Conservation (phyloP, 2,329 filamentous ascomycete species). For the Trichoderma koningii region DNA sequence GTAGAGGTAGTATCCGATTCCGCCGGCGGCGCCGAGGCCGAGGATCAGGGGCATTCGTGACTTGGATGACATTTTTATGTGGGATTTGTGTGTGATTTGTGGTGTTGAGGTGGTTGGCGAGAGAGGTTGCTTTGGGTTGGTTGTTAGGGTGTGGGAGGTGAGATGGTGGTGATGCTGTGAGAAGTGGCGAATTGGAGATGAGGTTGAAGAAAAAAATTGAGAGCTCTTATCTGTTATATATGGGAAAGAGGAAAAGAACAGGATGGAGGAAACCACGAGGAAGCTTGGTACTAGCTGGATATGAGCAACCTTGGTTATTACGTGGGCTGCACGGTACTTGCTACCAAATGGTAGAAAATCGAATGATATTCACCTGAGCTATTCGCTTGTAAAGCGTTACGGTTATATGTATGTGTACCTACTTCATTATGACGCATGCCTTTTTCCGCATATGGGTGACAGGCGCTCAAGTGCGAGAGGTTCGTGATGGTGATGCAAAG, state of each 20-base stretch:
- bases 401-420: neutral
- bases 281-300: too few relatives aligned
- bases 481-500: slow-evolving; percentile 26
- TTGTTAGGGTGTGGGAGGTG: neutral
- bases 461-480: neutral
- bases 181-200: neutral
- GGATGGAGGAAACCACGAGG: too few relatives aligned
- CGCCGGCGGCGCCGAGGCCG: slow-evolving; percentile 65
- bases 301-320: too few relatives aligned
- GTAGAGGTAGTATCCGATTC: slow-evolving; percentile 89
- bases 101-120: neutral
- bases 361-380: neutral
- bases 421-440: slow-evolving; percentile 24
- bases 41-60: slow-evolving; percentile 53
- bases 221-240: too few relatives aligned
- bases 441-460: neutral
- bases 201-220: too few relatives aligned
- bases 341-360: neutral
- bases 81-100: neutral
- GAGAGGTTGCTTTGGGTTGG: neutral
- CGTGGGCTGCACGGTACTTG: too few relatives aligned
- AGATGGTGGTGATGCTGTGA: neutral
- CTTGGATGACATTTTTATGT: slow-evolving; percentile 42
- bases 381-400: neutral
- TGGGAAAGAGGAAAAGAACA: too few relatives aligned